phyloP scores from a whole-genome alignment of 768 basidiomycete species.

The Agaricus bisporus region DNA sequence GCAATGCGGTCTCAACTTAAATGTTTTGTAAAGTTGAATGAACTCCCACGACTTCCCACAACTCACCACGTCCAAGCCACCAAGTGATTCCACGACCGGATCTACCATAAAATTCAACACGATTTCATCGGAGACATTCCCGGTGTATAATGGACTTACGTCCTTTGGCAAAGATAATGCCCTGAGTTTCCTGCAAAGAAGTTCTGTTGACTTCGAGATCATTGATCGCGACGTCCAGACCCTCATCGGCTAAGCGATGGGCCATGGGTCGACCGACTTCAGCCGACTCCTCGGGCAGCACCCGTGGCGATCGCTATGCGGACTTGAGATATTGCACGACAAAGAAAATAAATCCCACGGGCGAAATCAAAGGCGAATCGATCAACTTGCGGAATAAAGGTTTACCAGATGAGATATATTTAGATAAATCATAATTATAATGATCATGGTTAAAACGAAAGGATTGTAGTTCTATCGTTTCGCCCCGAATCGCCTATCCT shows the following conservation, averaged over 20 bases:
- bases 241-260: slow-evolving; percentile 32
- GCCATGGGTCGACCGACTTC: slow-evolving; percentile 36
- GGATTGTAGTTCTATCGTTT: no score
- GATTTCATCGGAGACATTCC: slow-evolving; percentile 28
- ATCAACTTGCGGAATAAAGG: not conserved
- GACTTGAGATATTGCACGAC: not conserved
- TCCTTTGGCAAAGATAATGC: slow-evolving; percentile 10
- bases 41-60: no score
- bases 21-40: no score
- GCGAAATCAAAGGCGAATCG: not conserved
- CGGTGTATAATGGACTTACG: slow-evolving; percentile 18
- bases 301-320: slow-evolving; percentile 35
- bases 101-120: slow-evolving; percentile 30
- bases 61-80: slow-evolving; percentile 19
- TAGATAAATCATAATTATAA: no score
- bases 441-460: no score
- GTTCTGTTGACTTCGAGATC: slow-evolving; percentile 18
- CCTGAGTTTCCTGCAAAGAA: not conserved
- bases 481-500: no score
- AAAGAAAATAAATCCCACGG: no score
- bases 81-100: slow-evolving; percentile 27
- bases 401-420: not conserved
- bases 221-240: slow-evolving; percentile 34
- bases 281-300: slow-evolving; percentile 35
- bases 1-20: not conserved